Evolutionary conservation across 164 flowering plant species (phyloP).

Genomic region (Brasenia schreberi): DNA sequence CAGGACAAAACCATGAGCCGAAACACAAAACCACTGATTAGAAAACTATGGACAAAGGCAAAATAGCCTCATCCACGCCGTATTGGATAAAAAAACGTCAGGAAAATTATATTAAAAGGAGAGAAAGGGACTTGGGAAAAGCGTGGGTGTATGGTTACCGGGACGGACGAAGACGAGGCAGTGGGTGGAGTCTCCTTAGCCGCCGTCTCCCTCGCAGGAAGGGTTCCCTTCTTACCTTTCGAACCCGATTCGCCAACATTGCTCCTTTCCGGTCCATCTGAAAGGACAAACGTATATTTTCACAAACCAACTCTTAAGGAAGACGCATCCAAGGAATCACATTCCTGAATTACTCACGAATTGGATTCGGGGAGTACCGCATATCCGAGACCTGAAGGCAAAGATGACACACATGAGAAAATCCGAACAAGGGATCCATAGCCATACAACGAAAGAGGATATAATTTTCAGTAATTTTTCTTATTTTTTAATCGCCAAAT

Average conservation of each 20-base stretch:
- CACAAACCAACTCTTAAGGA: background rate
- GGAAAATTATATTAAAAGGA: no score
- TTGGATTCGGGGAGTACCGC: constrained; percentile 59
- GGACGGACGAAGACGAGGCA: background rate
- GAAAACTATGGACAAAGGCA: no score
- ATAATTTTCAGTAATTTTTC: no score
- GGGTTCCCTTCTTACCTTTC: constrained; percentile 19
- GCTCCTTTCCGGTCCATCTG: constrained; percentile 62
- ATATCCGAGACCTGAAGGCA: constrained; percentile 66
- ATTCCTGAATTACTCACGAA: constrained; percentile 36
- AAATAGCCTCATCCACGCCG: no score
- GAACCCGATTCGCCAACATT: constrained; percentile 33
- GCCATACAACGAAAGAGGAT: no score
- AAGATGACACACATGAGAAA: background rate
- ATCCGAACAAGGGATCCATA: background rate
- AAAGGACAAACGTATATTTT: background rate
- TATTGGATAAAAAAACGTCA: no score
- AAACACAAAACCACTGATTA: no score
- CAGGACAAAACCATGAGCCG: no score
- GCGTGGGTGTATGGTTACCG: background rate
- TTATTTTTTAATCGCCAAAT: background rate
- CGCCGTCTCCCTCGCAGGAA: constrained; percentile 31
- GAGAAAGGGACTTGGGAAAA: no score
- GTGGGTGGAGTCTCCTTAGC: constrained; percentile 15
- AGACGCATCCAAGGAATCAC: background rate